phyloP scores from a whole-genome alignment of 2,329 filamentous ascomycete species.

The Colletotrichum eleusines region DNA sequence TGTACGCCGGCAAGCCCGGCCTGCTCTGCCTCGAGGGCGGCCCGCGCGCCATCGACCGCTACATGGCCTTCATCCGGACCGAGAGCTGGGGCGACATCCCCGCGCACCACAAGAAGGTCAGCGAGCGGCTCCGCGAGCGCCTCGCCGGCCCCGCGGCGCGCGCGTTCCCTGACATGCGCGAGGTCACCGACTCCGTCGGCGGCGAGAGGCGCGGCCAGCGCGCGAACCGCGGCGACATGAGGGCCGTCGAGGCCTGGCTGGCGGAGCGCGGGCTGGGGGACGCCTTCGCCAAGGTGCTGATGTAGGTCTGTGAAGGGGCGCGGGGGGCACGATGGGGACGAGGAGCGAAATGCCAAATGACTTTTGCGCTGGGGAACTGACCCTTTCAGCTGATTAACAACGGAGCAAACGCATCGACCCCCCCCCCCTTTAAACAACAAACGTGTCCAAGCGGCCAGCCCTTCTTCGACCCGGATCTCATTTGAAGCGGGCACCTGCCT shows the following conservation, averaged over 20 bases:
- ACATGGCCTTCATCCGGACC: conserved; percentile 74
- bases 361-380: too few species aligned
- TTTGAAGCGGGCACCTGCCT: too few species aligned
- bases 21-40: conserved; percentile 64
- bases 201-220: conserved; percentile 62
- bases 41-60: conserved; percentile 63
- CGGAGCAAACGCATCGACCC: too few species aligned
- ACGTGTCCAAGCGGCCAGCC: too few species aligned
- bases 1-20: conserved; percentile 71
- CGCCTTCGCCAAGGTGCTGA: conserved; percentile 58
- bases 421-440: too few species aligned
- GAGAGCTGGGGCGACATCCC: conserved; percentile 74
- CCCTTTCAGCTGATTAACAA: too few species aligned
- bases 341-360: too few species aligned
- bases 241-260: conserved; percentile 63
- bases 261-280: conserved; percentile 57
- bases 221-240: conserved; percentile 66
- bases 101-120: conserved; percentile 72
- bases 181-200: conserved; percentile 65
- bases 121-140: conserved; percentile 65
- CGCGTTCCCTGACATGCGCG: conserved; percentile 67
- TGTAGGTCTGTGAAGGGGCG: too few species aligned
- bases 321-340: too few species aligned
- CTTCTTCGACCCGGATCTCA: too few species aligned
- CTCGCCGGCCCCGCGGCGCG: conserved; percentile 48